A percentile compares a stretch with the other conserved stretches of the same genome.
phyloP scores from a whole-genome alignment of 306 rosid genomes.

The Spatholobus suberectus region DNA sequence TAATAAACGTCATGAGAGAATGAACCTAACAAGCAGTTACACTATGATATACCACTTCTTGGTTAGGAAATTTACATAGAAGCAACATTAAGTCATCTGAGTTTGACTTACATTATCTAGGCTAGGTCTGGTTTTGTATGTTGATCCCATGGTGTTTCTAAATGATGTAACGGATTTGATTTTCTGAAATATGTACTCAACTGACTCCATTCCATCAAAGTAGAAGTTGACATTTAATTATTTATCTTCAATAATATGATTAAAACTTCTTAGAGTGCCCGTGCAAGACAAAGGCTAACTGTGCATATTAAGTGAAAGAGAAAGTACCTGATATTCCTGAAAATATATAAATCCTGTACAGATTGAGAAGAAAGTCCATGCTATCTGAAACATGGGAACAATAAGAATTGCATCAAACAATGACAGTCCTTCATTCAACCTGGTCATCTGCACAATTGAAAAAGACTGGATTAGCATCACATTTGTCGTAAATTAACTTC shows the following conservation, averaged over 20 bases:
- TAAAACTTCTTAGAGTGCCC: background rate
- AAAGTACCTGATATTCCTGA: slow-evolving; percentile 91
- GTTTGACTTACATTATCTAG: background rate
- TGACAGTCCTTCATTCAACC: slow-evolving; percentile 96
- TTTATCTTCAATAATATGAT: background rate
- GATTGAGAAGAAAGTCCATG: slow-evolving; percentile 96
- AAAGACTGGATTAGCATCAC: background rate
- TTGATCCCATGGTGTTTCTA: slow-evolving; percentile 20
- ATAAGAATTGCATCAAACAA: slow-evolving; percentile 96
- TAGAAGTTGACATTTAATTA: background rate
- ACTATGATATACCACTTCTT: slow-evolving; percentile 1
- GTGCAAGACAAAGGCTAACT: background rate
- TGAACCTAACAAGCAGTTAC: background rate
- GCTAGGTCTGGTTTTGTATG: background rate
- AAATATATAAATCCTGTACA: slow-evolving; percentile 96
- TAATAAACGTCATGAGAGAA: background rate
- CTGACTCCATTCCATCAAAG: slow-evolving; percentile 9
- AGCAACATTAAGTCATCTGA: background rate
- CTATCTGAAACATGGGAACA: slow-evolving; percentile 99
- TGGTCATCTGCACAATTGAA: slow-evolving; percentile 84
- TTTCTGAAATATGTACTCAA: slow-evolving; percentile 6
- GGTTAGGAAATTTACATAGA: background rate
- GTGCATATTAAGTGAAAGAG: slow-evolving; percentile 9
- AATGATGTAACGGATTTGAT: background rate
- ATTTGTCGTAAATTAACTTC: slow-evolving; percentile 7